A percentile compares a stretch with the other conserved stretches of the same genome.
These are phyloP conservation scores for Saccharomycopsis vini DNA, from an alignment of 805 yeast species.

Conservation along the genomic window DNA sequence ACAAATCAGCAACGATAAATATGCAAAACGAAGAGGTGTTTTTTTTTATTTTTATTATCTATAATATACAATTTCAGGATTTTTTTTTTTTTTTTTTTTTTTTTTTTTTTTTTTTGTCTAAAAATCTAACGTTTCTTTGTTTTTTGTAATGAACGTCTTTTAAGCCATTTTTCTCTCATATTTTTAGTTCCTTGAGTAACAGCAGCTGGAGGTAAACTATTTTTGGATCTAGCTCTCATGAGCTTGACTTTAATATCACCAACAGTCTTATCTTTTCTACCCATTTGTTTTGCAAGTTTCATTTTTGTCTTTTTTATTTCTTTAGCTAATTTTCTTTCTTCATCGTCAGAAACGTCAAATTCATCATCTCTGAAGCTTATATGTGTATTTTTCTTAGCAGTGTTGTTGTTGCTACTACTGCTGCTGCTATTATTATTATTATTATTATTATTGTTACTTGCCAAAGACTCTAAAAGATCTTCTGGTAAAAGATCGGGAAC, in stretches of 20 bases:
- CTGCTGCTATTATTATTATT: too few species aligned
- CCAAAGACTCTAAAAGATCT: slow-evolving; percentile 5
- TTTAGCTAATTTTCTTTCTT: not conserved
- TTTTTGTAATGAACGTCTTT: slow-evolving; percentile 14
- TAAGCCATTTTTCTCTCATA: slow-evolving; percentile 13
- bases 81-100: too few species aligned
- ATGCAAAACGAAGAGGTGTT: too few species aligned
- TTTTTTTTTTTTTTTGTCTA: too few species aligned
- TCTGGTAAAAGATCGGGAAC: slow-evolving; percentile 14
- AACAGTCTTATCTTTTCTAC: not conserved
- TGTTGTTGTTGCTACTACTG: not conserved
- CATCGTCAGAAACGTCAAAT: slow-evolving; percentile 2
- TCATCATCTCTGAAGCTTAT: slow-evolving; percentile 6
- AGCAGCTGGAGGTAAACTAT: slow-evolving; percentile 7
- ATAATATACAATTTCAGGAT: too few species aligned
- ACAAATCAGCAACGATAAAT: too few species aligned
- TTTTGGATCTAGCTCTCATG: slow-evolving; percentile 2
- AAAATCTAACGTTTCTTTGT: slow-evolving; percentile 10
- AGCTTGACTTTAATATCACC: slow-evolving; percentile 14
- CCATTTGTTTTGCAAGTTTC: slow-evolving; percentile 6
- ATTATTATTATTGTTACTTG: not conserved
- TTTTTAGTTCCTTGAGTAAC: not conserved
- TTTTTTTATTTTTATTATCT: too few species aligned
- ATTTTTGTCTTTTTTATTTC: slow-evolving; percentile 2
- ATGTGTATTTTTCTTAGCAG: not conserved